phyloP scores from a whole-genome alignment of 345 rosid genomes.

The Populus pruinosa region DNA sequence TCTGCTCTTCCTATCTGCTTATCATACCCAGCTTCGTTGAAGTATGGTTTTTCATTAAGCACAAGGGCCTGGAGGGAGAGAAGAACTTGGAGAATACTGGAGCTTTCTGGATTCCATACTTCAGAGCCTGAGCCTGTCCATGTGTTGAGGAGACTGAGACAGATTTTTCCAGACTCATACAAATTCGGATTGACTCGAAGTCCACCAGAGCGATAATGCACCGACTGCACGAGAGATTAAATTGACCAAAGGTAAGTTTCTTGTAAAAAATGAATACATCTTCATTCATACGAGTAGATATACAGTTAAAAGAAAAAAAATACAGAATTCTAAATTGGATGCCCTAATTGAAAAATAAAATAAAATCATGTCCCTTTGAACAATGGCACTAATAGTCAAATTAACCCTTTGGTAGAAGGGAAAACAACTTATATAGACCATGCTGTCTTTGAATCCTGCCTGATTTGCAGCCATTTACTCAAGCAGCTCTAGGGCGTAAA shows the following conservation, averaged over 20 bases:
- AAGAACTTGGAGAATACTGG: constrained; percentile 86
- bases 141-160: constrained; percentile 87
- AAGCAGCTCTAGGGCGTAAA: background rate
- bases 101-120: constrained; percentile 79
- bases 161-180: constrained; percentile 86
- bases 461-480: constrained; percentile 1
- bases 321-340: background rate
- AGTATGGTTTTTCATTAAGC: constrained; percentile 94
- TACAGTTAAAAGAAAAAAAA: background rate
- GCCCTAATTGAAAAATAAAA: background rate
- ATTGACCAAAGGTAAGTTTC: background rate
- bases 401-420: background rate
- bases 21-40: constrained; percentile 94
- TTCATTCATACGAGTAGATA: background rate
- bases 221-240: constrained; percentile 45
- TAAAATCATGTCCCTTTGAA: background rate
- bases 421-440: background rate
- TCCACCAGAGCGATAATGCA: constrained; percentile 83
- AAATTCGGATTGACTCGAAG: constrained; percentile 87
- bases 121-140: constrained; percentile 89
- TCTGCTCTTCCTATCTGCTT: constrained; percentile 74
- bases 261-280: background rate
- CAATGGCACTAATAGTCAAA: background rate
- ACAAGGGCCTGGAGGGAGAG: constrained; percentile 95
- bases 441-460: background rate